Percentiles rank a stretch among this genome's conserved stretches.
Conservation (phyloP, 1,284 basidiomycete species). For the Ceratobasidium sp. region DNA sequence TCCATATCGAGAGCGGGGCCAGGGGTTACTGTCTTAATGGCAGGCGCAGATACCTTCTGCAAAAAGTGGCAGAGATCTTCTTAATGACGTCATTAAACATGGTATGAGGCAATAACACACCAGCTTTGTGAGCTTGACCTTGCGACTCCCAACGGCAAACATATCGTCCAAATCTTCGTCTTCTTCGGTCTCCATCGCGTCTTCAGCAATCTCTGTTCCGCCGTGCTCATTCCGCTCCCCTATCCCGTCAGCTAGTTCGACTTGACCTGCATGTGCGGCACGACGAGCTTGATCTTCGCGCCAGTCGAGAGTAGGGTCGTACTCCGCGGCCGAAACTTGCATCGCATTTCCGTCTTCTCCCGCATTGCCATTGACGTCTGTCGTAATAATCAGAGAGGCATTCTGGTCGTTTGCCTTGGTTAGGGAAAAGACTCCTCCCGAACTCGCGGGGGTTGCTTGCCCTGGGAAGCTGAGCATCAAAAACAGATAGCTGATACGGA, state of each 20-base stretch:
- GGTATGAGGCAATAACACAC: background rate
- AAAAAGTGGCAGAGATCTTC: no score
- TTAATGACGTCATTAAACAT: no score
- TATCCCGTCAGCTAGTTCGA: slow-evolving; percentile 58
- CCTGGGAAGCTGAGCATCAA: slow-evolving; percentile 33
- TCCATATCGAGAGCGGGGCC: slow-evolving; percentile 37
- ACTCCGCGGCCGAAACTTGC: slow-evolving; percentile 91
- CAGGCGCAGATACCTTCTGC: slow-evolving; percentile 49
- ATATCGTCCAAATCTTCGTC: slow-evolving; percentile 84
- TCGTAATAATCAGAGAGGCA: slow-evolving; percentile 5
- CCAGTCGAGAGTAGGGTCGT: slow-evolving; percentile 88
- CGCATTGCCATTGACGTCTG: slow-evolving; percentile 44
- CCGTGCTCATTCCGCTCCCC: slow-evolving; percentile 53
- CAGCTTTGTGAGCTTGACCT: slow-evolving; percentile 53
- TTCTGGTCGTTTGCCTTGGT: slow-evolving; percentile 46
- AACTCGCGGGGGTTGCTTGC: slow-evolving; percentile 45
- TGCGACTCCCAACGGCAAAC: slow-evolving; percentile 77
- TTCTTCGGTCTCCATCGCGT: slow-evolving; percentile 74
- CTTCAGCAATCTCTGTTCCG: slow-evolving; percentile 64
- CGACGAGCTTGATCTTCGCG: slow-evolving; percentile 83
- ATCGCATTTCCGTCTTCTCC: slow-evolving; percentile 65
- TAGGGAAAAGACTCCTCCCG: slow-evolving; percentile 46
- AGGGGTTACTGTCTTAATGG: slow-evolving; percentile 18
- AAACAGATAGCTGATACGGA: background rate
- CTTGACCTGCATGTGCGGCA: slow-evolving; percentile 53